Conservation (phyloP, 352 stramenopile genomes). For the Phytophthora chlamydospora region DNA sequence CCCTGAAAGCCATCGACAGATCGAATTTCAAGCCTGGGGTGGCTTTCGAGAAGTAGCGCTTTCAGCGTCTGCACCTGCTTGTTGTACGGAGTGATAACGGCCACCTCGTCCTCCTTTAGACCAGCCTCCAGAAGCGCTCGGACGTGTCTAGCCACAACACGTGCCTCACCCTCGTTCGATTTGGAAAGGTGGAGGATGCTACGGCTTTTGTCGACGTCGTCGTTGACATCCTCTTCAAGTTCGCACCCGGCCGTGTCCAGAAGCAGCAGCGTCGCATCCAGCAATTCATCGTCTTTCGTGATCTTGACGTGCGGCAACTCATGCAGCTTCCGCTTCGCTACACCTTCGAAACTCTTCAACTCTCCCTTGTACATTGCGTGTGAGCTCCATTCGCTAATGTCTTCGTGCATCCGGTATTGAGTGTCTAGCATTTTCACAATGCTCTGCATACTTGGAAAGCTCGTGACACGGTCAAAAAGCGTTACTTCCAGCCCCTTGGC, state of each 20-base stretch:
- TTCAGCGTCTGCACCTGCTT: conserved; percentile 96
- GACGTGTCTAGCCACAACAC: conserved; percentile 86
- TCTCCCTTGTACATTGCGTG: conserved; percentile 94
- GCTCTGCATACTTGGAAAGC: conserved; percentile 48
- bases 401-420: conserved; percentile 97
- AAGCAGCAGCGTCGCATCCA: conserved; percentile 86
- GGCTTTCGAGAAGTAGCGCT: conserved; percentile 72
- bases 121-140: conserved; percentile 82
- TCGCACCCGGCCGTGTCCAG: conserved; percentile 95
- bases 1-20: conserved; percentile 98
- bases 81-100: conserved; percentile 99
- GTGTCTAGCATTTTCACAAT: conserved; percentile 94
- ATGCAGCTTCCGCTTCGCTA: conserved; percentile 80
- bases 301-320: conserved; percentile 77
- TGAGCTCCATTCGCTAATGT: conserved; percentile 96
- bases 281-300: conserved; percentile 59
- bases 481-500: conserved; percentile 89
- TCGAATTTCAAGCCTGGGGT: conserved; percentile 85
- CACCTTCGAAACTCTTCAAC: conserved; percentile 74
- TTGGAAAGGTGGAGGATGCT: conserved; percentile 62
- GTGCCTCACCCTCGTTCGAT: conserved; percentile 81
- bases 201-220: conserved; percentile 26
- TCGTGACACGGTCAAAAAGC: conserved; percentile 96
- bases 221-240: conserved; percentile 84
- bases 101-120: conserved; percentile 91